Conservation (phyloP, 1,284 basidiomycete species). For the Lignosus rhinocerotis region DNA sequence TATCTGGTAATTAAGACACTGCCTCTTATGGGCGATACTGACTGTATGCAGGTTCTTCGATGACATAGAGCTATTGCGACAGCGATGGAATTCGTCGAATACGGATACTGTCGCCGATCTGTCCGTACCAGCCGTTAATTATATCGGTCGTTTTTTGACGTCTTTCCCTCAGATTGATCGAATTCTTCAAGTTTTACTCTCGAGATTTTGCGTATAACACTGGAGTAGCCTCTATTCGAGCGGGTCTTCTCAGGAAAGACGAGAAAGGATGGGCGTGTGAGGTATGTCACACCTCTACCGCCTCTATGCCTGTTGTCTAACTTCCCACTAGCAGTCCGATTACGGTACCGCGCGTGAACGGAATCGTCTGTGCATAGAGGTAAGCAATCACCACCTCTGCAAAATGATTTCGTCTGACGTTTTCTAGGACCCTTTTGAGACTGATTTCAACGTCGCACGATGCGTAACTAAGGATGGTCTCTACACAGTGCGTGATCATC, state of each 20-base stretch:
- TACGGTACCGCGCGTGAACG: constrained; percentile 80
- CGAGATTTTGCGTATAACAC: constrained; percentile 93
- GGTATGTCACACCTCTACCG: constrained; percentile 46
- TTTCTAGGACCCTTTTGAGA: constrained; percentile 90
- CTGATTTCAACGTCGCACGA: constrained; percentile 92
- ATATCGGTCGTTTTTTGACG: background rate
- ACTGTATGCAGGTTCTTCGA: constrained; percentile 82
- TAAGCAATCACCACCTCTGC: constrained; percentile 33
- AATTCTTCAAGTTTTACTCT: constrained; percentile 97
- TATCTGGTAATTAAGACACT: constrained; percentile 60
- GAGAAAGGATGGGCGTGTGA: constrained; percentile 93
- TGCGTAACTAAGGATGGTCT: constrained; percentile 97
- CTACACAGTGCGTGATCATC: constrained; percentile 69
- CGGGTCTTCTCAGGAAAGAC: constrained; percentile 88
- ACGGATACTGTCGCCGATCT: constrained; percentile 92
- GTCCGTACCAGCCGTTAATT: constrained; percentile 42
- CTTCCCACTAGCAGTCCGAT: constrained; percentile 38
- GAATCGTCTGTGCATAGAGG: constrained; percentile 94
- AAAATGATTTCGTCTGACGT: constrained; percentile 13
- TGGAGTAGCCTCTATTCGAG: constrained; percentile 89
- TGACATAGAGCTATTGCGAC: constrained; percentile 89
- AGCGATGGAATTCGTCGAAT: constrained; percentile 94
- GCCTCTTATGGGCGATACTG: constrained; percentile 1
- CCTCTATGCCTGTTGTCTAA: background rate
- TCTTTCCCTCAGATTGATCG: constrained; percentile 69